Evolutionary conservation across 768 basidiomycete species (phyloP).

Genomic region (Inosperma sp.): DNA sequence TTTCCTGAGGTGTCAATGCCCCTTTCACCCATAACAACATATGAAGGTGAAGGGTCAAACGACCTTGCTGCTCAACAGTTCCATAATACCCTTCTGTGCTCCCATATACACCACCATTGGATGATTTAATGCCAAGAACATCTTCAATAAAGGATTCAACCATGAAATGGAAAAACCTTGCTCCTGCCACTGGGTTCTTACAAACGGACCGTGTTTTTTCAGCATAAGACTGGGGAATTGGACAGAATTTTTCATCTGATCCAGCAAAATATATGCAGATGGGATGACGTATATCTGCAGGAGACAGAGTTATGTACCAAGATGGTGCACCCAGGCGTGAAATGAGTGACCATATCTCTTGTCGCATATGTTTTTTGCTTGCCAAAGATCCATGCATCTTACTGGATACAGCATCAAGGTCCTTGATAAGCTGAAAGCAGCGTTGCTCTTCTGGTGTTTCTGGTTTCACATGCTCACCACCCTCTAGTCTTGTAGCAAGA

Average conservation of each 20-base stretch:
- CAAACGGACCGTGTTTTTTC: conserved; percentile 1
- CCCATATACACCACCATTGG: conserved; percentile 25
- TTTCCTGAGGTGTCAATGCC: conserved; percentile 26
- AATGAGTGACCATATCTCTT: conserved; percentile 28
- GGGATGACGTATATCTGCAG: conserved; percentile 31
- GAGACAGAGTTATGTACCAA: conserved; percentile 37
- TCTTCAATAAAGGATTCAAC: conserved; percentile 27
- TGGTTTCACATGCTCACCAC: conserved; percentile 20
- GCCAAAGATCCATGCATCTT: conserved; percentile 24
- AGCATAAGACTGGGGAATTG: not conserved
- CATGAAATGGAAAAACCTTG: conserved; percentile 31
- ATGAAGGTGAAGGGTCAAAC: conserved; percentile 34
- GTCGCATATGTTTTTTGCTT: conserved; percentile 24
- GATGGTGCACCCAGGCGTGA: conserved; percentile 26
- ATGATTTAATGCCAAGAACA: conserved; percentile 22
- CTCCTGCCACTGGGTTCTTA: conserved; percentile 18
- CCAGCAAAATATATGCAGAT: conserved; percentile 34
- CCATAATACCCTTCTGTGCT: conserved; percentile 32
- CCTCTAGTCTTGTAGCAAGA: conserved; percentile 16
- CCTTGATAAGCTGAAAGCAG: conserved; percentile 23
- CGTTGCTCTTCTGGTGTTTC: conserved; percentile 17
- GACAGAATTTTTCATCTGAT: conserved; percentile 19
- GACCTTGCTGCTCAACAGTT: conserved; percentile 38
- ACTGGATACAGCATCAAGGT: conserved; percentile 25
- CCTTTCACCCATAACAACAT: conserved; percentile 32